Evolutionary conservation across 2,329 filamentous ascomycete genomes (phyloP).

Genomic region (Drechslerella coelobrocha): DNA sequence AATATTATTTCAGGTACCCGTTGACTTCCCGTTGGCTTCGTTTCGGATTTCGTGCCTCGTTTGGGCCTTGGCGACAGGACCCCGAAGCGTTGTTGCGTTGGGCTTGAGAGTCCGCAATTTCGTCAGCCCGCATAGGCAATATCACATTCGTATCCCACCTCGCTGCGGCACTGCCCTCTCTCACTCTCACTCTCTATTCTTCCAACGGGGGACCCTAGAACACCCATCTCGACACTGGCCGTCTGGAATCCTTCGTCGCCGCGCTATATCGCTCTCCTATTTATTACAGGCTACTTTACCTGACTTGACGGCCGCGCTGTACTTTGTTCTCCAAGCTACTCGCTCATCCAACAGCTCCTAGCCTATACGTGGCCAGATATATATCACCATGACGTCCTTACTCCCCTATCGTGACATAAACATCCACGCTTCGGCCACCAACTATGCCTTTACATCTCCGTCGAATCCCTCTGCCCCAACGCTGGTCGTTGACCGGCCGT

Average conservation of each 20-base stretch:
- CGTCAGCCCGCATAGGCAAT: constrained; percentile 43
- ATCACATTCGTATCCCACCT: constrained; percentile 18
- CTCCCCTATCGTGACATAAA: constrained; percentile 95
- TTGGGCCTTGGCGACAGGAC: constrained; percentile 24
- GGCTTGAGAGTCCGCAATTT: constrained; percentile 30
- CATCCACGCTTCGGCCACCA: constrained; percentile 85
- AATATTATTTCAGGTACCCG: constrained; percentile 1
- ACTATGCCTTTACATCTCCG: constrained; percentile 96
- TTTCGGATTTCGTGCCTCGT: constrained; percentile 21
- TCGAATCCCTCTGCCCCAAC: constrained; percentile 88
- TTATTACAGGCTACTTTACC: background rate
- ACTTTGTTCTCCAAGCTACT: background rate
- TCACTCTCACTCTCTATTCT: background rate
- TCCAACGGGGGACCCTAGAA: background rate
- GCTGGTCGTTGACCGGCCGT: constrained; percentile 87
- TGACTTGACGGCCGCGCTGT: background rate
- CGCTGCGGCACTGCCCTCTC: constrained; percentile 13
- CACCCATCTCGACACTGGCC: background rate
- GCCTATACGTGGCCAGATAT: constrained; percentile 48
- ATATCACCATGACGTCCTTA: constrained; percentile 61
- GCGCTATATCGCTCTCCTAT: background rate
- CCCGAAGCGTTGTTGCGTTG: constrained; percentile 32
- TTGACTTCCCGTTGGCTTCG: background rate
- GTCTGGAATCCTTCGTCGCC: background rate
- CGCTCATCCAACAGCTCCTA: constrained; percentile 13